Percentiles rank a stretch among this genome's conserved stretches.
Evolutionary conservation across 371 early-diverging fungal genomes (phyloP).

Genomic region (Gilbertella persicaria): DNA sequence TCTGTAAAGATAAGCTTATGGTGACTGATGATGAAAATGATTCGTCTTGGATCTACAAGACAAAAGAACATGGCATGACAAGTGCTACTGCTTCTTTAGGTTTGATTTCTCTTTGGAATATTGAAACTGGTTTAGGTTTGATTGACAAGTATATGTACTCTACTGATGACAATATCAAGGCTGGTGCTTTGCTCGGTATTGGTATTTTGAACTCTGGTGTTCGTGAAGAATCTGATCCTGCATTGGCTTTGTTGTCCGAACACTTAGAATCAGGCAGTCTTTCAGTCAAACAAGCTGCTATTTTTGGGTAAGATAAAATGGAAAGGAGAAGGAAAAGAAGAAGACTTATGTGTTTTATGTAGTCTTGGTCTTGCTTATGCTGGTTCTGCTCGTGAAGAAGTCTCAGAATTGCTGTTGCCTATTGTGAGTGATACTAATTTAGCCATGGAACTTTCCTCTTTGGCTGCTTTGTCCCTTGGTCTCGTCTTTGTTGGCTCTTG

Average conservation of each 20-base stretch:
- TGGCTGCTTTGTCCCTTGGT: conserved; percentile 92
- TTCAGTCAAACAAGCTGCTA: conserved; percentile 60
- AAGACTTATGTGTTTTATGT: conserved; percentile 8
- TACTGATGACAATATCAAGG: conserved; percentile 87
- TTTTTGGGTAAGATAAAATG: conserved; percentile 62
- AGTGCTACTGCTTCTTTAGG: conserved; percentile 96
- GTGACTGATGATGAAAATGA: conserved; percentile 72
- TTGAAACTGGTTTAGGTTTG: conserved; percentile 85
- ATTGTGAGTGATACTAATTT: conserved; percentile 82
- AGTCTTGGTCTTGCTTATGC: conserved; percentile 95
- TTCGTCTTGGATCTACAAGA: conserved; percentile 92
- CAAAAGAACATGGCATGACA: conserved; percentile 95
- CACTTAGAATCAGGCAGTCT: conserved; percentile 65
- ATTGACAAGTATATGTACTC: conserved; percentile 95
- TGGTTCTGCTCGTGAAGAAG: conserved; percentile 85
- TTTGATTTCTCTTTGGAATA: conserved; percentile 91
- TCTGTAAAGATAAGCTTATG: conserved; percentile 90
- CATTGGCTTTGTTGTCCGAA: conserved; percentile 89
- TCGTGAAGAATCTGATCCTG: conserved; percentile 91
- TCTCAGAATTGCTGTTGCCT: conserved; percentile 82
- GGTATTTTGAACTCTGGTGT: conserved; percentile 91
- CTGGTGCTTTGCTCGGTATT: conserved; percentile 95
- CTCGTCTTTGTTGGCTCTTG: conserved; percentile 91
- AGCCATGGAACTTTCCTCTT: conserved; percentile 87
- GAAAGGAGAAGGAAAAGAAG: background rate